These are phyloP conservation scores for Diatrype stigma DNA, from an alignment of 2,329 filamentous ascomycete species.

Conservation along the genomic window DNA sequence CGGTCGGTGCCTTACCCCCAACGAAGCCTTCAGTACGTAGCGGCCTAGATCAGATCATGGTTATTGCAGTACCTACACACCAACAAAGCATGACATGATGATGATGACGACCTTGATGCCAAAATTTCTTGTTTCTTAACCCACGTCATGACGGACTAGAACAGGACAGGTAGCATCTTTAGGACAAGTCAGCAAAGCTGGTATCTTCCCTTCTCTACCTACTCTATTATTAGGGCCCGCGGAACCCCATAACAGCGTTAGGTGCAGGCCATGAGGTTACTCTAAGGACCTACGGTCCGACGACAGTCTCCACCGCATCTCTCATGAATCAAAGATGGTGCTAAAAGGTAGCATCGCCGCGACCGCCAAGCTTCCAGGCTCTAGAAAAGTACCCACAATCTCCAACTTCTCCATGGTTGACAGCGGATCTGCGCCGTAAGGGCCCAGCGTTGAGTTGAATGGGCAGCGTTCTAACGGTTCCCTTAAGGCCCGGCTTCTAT, in stretches of 20 bases:
- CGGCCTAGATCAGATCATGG: too few relatives aligned
- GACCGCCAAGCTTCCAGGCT: conserved; percentile 23
- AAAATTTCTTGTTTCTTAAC: too few relatives aligned
- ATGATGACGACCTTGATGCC: too few relatives aligned
- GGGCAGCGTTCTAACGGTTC: conserved; percentile 7
- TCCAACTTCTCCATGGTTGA: conserved; percentile 23
- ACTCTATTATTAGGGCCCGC: conserved; percentile 8
- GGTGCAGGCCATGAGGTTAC: conserved; percentile 21
- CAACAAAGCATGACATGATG: too few relatives aligned
- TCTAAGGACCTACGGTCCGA: conserved; percentile 34
- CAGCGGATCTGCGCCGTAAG: conserved; percentile 28
- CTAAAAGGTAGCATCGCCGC: conserved; percentile 24
- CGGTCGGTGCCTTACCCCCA: too few relatives aligned
- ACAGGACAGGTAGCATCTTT: conserved; percentile 9
- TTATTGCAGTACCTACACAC: too few relatives aligned
- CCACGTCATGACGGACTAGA: too few relatives aligned
- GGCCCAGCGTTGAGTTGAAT: conserved; percentile 13
- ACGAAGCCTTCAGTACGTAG: not conserved
- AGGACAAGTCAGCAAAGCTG: conserved; percentile 12
- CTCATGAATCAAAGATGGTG: conserved; percentile 19
- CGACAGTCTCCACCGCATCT: conserved; percentile 18
- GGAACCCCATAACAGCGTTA: conserved; percentile 11
- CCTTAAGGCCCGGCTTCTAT: conserved; percentile 27
- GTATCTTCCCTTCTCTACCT: conserved; percentile 9
- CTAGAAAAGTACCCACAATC: conserved; percentile 21